Conservation (phyloP, 805 yeast species). For the Candida nanaspora region DNA sequence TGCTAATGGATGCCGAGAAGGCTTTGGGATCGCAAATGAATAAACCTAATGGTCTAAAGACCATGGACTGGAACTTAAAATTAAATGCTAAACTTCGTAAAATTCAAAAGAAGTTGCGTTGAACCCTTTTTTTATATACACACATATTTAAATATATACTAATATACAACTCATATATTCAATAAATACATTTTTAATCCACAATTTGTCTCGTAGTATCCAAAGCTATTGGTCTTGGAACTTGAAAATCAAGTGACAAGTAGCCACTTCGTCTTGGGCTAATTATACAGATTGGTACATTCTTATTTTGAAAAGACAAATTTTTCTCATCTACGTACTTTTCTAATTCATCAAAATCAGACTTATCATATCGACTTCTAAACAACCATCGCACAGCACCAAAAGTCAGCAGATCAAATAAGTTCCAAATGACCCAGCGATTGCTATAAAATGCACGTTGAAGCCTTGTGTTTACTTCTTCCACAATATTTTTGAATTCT, state of each 20-base stretch:
- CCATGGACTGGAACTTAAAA: slow-evolving; percentile 28
- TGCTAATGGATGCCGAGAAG: not conserved
- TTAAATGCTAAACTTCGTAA: slow-evolving; percentile 24
- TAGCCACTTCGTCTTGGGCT: slow-evolving; percentile 49
- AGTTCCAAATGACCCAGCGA: slow-evolving; percentile 31
- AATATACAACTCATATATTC: not conserved
- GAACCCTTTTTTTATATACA: not conserved
- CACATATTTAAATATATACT: not conserved
- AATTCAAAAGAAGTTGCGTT: slow-evolving; percentile 17
- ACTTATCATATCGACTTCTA: slow-evolving; percentile 22
- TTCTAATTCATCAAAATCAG: slow-evolving; percentile 34
- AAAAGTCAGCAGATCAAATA: slow-evolving; percentile 34
- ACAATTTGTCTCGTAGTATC: not conserved
- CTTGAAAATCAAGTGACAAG: slow-evolving; percentile 48
- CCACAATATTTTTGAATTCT: slow-evolving; percentile 37
- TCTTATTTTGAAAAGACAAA: slow-evolving; percentile 9
- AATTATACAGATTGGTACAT: slow-evolving; percentile 31
- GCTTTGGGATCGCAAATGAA: not conserved
- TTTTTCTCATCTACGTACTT: slow-evolving; percentile 29
- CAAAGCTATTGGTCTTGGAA: slow-evolving; percentile 33
- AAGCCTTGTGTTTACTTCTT: slow-evolving; percentile 35
- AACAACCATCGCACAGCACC: slow-evolving; percentile 34
- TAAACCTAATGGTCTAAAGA: slow-evolving; percentile 14
- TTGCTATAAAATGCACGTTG: slow-evolving; percentile 32
- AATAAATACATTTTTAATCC: not conserved